phyloP scores from a whole-genome alignment of 345 rosid genomes.

The Eucalyptus lansdowneana region DNA sequence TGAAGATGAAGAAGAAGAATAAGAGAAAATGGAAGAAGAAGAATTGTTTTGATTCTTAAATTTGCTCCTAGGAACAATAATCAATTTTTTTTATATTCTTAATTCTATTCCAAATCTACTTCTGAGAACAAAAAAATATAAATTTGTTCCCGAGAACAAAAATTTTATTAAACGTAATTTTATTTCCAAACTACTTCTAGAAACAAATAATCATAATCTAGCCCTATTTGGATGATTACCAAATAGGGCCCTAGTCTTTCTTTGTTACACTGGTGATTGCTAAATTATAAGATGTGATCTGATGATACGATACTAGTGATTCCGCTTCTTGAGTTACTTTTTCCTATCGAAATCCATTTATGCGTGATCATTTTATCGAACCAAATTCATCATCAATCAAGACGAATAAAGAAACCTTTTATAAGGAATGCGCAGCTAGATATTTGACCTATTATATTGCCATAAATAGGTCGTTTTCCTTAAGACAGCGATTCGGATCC shows the following conservation, averaged over 20 bases:
- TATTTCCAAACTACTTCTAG: rapidly evolving
- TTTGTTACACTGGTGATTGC: neutral
- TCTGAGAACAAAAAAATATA: no score
- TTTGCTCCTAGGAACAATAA: rapidly evolving
- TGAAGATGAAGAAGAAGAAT: no score
- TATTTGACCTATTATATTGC: neutral
- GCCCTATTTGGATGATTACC: rapidly evolving
- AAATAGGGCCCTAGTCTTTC: neutral
- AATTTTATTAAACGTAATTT: no score
- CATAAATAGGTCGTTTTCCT: neutral
- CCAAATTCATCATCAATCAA: neutral
- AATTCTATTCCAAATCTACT: no score
- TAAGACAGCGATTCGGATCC: neutral
- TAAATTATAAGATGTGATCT: neutral
- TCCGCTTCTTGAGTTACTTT: neutral
- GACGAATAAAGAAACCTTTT: neutral
- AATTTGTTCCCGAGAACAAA: rapidly evolving
- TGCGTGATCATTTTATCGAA: neutral
- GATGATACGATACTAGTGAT: neutral
- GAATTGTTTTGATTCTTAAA: no score
- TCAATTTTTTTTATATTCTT: no score
- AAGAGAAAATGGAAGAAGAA: no score
- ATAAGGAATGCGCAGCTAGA: neutral
- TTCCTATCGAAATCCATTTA: neutral
- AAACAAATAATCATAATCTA: rapidly evolving